These are phyloP conservation scores for Lasiodiplodia sp. DNA, from an alignment of 2,329 filamentous ascomycete species.

Conservation along the genomic window DNA sequence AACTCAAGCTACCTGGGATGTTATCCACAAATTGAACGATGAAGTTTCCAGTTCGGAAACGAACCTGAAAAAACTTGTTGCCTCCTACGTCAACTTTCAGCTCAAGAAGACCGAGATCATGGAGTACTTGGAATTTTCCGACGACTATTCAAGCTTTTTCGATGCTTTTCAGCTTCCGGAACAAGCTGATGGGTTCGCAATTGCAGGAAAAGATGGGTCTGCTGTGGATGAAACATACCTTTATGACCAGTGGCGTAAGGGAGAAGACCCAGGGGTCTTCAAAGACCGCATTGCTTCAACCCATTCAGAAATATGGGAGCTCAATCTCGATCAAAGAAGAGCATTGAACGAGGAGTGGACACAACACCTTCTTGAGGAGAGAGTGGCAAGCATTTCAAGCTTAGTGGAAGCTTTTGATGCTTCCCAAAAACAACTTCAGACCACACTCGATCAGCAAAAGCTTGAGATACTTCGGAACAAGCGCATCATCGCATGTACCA, in stretches of 20 bases:
- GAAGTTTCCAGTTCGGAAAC: conserved; percentile 44
- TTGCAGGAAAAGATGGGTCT: conserved; percentile 58
- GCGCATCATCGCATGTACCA: conserved; percentile 73
- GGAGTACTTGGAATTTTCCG: conserved; percentile 62
- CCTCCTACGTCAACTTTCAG: not conserved
- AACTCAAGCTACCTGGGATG: conserved; percentile 44
- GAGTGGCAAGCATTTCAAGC: conserved; percentile 51
- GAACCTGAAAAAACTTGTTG: not conserved
- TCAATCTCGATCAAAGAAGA: conserved; percentile 50
- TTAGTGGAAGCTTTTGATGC: conserved; percentile 53
- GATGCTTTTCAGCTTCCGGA: conserved; percentile 64
- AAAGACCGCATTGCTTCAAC: conserved; percentile 37
- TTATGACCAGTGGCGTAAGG: conserved; percentile 60
- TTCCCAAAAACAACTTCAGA: conserved; percentile 40
- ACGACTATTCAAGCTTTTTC: conserved; percentile 60
- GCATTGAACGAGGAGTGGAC: conserved; percentile 42
- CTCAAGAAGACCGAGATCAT: conserved; percentile 41
- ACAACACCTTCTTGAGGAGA: conserved; percentile 56
- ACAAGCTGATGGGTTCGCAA: conserved; percentile 53
- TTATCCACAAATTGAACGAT: conserved; percentile 53
- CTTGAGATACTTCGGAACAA: conserved; percentile 56
- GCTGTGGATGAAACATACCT: conserved; percentile 58
- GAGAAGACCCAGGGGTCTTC: conserved; percentile 57
- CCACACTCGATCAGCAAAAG: conserved; percentile 39
- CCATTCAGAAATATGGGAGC: conserved; percentile 59